Evolutionary conservation across 495 filamentous ascomycete genomes (phyloP).

Genomic region (Lasiosphaeria ovina): DNA sequence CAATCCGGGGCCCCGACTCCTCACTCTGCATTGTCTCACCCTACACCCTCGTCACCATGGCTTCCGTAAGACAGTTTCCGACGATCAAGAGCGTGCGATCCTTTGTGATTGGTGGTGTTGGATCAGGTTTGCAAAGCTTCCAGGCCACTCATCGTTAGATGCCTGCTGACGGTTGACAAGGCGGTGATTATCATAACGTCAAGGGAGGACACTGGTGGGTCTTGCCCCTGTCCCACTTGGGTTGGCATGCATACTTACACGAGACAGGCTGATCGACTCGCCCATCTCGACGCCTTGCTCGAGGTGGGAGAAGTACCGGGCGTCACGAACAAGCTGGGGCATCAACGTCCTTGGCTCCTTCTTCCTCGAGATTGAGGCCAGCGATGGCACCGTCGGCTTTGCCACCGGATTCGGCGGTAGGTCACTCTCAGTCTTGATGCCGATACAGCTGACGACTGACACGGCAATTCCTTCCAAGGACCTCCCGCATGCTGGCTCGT

Average conservation of each 20-base stretch:
- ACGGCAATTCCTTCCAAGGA: constrained; percentile 31
- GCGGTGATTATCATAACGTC: constrained; percentile 94
- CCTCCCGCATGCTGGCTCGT: constrained; percentile 92
- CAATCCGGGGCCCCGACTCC: background rate
- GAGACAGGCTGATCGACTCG: constrained; percentile 72
- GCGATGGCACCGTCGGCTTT: constrained; percentile 85
- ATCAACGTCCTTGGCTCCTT: constrained; percentile 95
- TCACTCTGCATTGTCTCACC: background rate
- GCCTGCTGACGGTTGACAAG: constrained; percentile 19
- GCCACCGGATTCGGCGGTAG: constrained; percentile 86
- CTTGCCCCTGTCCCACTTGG: background rate
- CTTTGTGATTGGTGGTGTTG: constrained; percentile 80
- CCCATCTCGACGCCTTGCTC: constrained; percentile 92
- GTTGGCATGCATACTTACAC: background rate
- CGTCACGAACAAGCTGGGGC: constrained; percentile 86
- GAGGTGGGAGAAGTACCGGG: constrained; percentile 79
- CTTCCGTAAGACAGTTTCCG: constrained; percentile 55
- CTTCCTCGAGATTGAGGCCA: constrained; percentile 86
- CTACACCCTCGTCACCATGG: constrained; percentile 29
- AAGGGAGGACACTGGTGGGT: constrained; percentile 79
- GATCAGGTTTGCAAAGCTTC: constrained; percentile 53
- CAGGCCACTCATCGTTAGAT: too few species aligned
- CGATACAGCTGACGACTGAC: constrained; percentile 3
- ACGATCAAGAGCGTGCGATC: constrained; percentile 78
- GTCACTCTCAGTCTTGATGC: constrained; percentile 5